Base-by-base conservation (phyloP, 164 flowering plant genomes). In the Magnolia officinalis region DNA sequence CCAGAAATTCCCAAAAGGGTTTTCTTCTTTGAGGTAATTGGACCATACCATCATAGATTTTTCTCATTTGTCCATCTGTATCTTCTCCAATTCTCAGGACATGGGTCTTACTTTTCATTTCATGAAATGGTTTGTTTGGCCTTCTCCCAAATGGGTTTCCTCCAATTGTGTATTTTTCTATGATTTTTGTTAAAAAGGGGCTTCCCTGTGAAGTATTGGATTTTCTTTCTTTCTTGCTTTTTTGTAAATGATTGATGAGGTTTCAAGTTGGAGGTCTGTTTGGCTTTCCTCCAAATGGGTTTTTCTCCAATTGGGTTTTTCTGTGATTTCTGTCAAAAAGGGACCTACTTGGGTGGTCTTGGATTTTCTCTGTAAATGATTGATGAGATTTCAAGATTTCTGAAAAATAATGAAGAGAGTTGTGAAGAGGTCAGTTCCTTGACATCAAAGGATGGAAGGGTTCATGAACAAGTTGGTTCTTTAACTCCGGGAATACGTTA, bases 331-430 rank as follows among this genome's bases (percentile, higher is more conserved):
- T 37, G 29, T 23, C 4, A 13, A 65, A 68, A 68, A 16, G 16
- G 9, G 69, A 8, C 16, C 31, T 37, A 8, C 26, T 29, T 68
- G 51, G 71, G 23, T 55, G 61, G 13, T 55, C 18, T 50, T 70
- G 72, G 72, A 8, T 19, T 18, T 70, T 4, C 37, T 70, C 8
- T 68, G 50, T 68, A 68, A 68, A 68, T 68, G 71, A 68, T 68
- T 37, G 71, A 68, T 68, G 71, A 14, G 50, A 68, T 26, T 29
- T 6, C 50, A 31, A 16, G 19, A 8, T 55, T 55, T 9, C 18
- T 55, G 61, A 16, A 55, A 55, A 55, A 55, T 55, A 16, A 55
- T 11, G 61, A 11, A 16, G 61, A 16, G 1, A 55, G 61, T 55
- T 55, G 61, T 55, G 61, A 16, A 55, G 10, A 55, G 61, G 13